A percentile compares a stretch with the other conserved stretches of the same genome.
These are phyloP conservation scores for Exophiala sp. DNA, from an alignment of 2,329 filamentous ascomycete genomes.

Conservation along the genomic window DNA sequence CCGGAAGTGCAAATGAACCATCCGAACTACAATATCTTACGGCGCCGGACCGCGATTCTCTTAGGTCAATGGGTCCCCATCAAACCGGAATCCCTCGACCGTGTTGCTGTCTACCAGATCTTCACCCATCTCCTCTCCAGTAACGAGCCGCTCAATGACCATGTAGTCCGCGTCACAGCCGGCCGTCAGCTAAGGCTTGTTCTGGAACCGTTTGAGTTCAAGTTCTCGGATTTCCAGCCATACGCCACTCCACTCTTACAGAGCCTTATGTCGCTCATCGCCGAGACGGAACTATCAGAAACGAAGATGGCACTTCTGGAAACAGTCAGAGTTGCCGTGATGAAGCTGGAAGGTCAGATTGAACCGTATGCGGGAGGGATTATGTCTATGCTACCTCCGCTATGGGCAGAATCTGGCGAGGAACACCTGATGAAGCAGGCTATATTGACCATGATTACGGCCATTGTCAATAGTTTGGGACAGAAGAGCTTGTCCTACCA, in stretches of 20 bases:
- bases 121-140: constrained; percentile 79
- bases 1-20: constrained; percentile 67
- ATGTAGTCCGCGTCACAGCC: constrained; percentile 86
- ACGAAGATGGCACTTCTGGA: constrained; percentile 86
- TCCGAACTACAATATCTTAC: constrained; percentile 70
- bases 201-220: constrained; percentile 79
- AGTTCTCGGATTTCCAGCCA: constrained; percentile 65
- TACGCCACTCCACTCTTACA: constrained; percentile 68
- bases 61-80: constrained; percentile 85
- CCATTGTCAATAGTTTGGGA: constrained; percentile 81
- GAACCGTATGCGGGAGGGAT: constrained; percentile 66
- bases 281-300: constrained; percentile 73
- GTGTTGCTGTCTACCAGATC: constrained; percentile 74
- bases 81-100: constrained; percentile 61
- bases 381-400: constrained; percentile 67
- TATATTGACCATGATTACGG: constrained; percentile 76
- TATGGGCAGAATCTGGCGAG: constrained; percentile 82
- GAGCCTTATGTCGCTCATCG: constrained; percentile 68
- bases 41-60: constrained; percentile 80
- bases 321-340: constrained; percentile 74
- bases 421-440: constrained; percentile 92
- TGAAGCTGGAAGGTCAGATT: constrained; percentile 70
- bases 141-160: constrained; percentile 72
- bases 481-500: constrained; percentile 73
- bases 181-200: constrained; percentile 76